Base-by-base conservation (phyloP, 139 green algal species). In the Spirogloea muscicola region DNA sequence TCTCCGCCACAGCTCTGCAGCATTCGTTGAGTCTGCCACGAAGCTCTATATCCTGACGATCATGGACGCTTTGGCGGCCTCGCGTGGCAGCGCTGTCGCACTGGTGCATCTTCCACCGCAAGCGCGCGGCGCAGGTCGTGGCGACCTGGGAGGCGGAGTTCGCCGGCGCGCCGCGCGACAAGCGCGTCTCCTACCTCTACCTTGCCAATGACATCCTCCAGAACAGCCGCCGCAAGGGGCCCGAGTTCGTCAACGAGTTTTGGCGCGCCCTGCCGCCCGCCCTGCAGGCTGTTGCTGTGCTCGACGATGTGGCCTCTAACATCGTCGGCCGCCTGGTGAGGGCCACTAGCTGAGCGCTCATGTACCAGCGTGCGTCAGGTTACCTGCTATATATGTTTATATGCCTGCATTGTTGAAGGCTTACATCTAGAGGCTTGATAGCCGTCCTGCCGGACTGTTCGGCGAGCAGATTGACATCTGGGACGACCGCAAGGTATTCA, bases 171-270 rank as follows among this genome's bases (percentile, higher is more conserved):
- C 10, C 46, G 49, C 44, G 58, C 18, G 82, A 82, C 51, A 68
- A 63, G 18, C 38, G 82, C 31, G 71, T 93, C 6, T 66, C 81
- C 6, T 68, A 91, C 51, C 34, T 90, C 33, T 93, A 93, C 73
- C 76, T 93, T 13, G 89, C 89, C 33, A 92, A 90, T 49, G 87
- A 93, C 76, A 86, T 93, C 13, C 49, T 93, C 9, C 89, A 93
- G 49, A 93, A 89, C 69, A 83, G 76, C 64, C 75, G 88, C 36
- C 89, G 86, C 49, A 90, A 89, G 74, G 89, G 87, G 3, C 76
- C 79, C 0, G 88, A 93, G 71, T 93, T 90, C 57, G 68, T 88
- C 3, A 31, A 72, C 2, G 88, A 89, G 77, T 91, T 92, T 62
- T 89, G 73, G 60, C 67, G 52, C 3, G 69, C 82, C 25, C 72